Evolutionary conservation across 257 asterid species (phyloP).

Genomic region (Apocynum venetum): DNA sequence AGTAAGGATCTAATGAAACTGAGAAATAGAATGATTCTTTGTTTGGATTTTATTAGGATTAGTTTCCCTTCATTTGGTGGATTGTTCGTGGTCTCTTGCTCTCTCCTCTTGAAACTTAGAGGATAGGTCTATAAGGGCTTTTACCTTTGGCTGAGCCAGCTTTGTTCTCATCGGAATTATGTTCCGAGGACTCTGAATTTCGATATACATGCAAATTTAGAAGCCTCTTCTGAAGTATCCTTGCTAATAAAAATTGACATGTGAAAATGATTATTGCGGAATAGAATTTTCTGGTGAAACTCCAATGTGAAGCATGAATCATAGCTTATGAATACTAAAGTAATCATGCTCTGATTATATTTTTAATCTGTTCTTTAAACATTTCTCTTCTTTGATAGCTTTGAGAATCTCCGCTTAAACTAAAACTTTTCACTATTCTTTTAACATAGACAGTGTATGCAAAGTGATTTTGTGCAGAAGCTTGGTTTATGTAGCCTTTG

Average conservation of each 20-base stretch:
- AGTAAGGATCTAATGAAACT: not conserved
- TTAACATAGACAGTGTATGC: not conserved
- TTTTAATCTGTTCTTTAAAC: not conserved
- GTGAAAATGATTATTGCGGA: too few relatives aligned
- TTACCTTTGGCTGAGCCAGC: too few relatives aligned
- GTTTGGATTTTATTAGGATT: not conserved
- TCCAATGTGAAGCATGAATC: not conserved
- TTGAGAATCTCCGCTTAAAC: not conserved
- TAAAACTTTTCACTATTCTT: not conserved
- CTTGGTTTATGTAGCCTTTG: not conserved
- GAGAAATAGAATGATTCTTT: not conserved
- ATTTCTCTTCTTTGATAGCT: not conserved
- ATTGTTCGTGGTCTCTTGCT: not conserved
- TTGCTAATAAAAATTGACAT: too few relatives aligned
- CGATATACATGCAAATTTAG: not conserved
- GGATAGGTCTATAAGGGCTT: not conserved
- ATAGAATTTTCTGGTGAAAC: not conserved
- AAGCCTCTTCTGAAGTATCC: too few relatives aligned
- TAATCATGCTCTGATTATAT: not conserved
- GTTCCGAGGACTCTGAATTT: not conserved
- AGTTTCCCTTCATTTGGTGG: not conserved
- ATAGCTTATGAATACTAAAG: not conserved
- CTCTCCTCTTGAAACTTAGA: not conserved
- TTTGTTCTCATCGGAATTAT: not conserved
- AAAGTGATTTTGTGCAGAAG: not conserved